Conservation (phyloP, 345 rosid genomes). For the Dimocarpus longan region DNA sequence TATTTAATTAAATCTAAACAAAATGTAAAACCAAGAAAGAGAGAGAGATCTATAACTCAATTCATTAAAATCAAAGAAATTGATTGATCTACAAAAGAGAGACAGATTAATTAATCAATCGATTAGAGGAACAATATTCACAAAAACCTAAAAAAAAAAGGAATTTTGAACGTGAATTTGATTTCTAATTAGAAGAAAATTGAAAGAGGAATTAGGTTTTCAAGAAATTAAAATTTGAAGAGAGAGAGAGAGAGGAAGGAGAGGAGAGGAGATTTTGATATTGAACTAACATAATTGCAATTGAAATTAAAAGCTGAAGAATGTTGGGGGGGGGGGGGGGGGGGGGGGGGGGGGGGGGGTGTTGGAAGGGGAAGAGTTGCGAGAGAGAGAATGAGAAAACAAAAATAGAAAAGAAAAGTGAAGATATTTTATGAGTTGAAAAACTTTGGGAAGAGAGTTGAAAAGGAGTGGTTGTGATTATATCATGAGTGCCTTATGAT, state of each 20-base stretch:
- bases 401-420: slow-evolving; percentile 14
- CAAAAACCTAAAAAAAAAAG: background rate
- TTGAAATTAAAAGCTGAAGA: too few species aligned
- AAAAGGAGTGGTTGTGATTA: slow-evolving; percentile 52
- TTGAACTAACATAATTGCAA: too few species aligned
- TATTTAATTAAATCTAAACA: slow-evolving; percentile 12
- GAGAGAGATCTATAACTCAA: background rate
- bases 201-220: background rate
- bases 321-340: background rate
- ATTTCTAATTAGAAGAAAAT: too few species aligned
- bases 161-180: background rate
- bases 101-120: too few species aligned
- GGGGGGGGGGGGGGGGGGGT: background rate
- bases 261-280: background rate
- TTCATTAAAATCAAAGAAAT: background rate
- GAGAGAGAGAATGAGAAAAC: background rate
- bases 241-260: background rate
- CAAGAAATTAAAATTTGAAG: background rate
- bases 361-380: too few species aligned
- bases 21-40: too few species aligned
- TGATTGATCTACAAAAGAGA: too few species aligned
- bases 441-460: slow-evolving; percentile 21
- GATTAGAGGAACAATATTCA: background rate
- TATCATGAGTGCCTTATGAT: slow-evolving; percentile 93
- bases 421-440: background rate